Conservation (phyloP, 768 basidiomycete genomes). For the Amanita subjunquillea region DNA sequence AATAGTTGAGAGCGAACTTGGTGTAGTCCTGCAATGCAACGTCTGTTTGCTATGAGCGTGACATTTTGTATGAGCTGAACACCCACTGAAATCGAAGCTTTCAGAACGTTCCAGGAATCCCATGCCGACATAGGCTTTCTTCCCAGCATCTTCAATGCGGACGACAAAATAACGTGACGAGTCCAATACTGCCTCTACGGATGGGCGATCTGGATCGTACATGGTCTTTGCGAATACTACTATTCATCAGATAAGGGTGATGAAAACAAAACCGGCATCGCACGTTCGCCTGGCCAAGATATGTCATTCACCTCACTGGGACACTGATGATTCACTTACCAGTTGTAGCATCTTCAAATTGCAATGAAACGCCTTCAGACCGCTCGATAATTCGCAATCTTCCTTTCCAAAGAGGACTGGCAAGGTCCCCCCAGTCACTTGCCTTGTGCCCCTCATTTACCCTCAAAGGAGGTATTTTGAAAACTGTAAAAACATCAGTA, state of each 20-base stretch:
- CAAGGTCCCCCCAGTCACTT: slow-evolving; percentile 86
- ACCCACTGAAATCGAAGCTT: slow-evolving; percentile 87
- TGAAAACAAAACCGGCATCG: background rate
- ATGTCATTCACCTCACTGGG: background rate
- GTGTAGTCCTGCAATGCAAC: slow-evolving; percentile 82
- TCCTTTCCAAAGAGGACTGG: slow-evolving; percentile 83
- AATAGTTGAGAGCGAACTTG: slow-evolving; percentile 36
- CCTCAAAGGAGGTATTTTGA: slow-evolving; percentile 83
- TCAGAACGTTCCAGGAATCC: slow-evolving; percentile 85
- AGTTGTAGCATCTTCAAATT: slow-evolving; percentile 73
- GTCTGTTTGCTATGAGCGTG: slow-evolving; percentile 29
- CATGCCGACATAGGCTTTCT: slow-evolving; percentile 89
- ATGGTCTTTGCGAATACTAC: slow-evolving; percentile 81
- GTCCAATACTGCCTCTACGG: slow-evolving; percentile 92
- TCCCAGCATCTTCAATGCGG: slow-evolving; percentile 79
- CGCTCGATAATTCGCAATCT: slow-evolving; percentile 79
- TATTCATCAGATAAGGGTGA: slow-evolving; percentile 9
- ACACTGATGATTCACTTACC: slow-evolving; percentile 35
- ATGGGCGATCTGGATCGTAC: slow-evolving; percentile 70
- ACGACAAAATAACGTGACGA: slow-evolving; percentile 94
- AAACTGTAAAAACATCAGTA: slow-evolving; percentile 41
- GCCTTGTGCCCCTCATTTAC: slow-evolving; percentile 86
- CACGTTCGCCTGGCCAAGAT: slow-evolving; percentile 1
- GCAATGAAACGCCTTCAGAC: slow-evolving; percentile 52
- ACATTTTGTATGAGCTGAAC: background rate